Percentiles rank a stretch among this genome's conserved stretches.
phyloP scores from a whole-genome alignment of 2,329 filamentous ascomycete species.

The Chaetomiaceae sp. region DNA sequence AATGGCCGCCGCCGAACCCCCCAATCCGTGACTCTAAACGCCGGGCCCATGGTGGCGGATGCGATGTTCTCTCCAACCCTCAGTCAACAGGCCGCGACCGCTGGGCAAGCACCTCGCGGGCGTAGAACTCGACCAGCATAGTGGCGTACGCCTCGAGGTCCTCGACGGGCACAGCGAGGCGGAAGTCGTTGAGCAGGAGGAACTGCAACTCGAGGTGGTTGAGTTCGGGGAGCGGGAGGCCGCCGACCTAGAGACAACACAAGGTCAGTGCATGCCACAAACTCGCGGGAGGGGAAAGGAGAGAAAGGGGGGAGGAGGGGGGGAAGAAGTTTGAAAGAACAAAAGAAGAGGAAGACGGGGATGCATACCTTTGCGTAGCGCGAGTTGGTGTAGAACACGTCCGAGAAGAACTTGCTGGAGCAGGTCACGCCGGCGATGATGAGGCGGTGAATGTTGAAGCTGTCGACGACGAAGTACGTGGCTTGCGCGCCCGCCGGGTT shows the following conservation, averaged over 20 bases:
- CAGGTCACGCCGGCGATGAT: constrained; percentile 97
- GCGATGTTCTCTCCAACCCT: not conserved
- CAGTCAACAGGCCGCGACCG: not conserved
- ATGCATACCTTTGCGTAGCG: constrained; percentile 96
- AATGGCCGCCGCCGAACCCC: too few relatives aligned
- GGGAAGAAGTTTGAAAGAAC: too few relatives aligned
- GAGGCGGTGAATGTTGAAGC: constrained; percentile 95
- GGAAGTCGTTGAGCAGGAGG: constrained; percentile 89
- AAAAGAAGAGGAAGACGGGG: too few relatives aligned
- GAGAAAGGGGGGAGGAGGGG: constrained; percentile 22
- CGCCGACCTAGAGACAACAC: constrained; percentile 65
- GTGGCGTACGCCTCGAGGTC: constrained; percentile 96
- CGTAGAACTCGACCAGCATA: constrained; percentile 98
- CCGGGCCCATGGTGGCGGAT: too few relatives aligned
- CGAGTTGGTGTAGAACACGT: constrained; percentile 98
- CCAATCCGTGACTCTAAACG: too few relatives aligned
- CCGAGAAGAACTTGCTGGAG: constrained; percentile 98
- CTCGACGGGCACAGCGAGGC: constrained; percentile 85
- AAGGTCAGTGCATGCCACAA: not conserved
- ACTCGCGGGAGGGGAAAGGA: not conserved
- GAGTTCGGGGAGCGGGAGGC: constrained; percentile 81
- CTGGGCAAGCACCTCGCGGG: constrained; percentile 68
- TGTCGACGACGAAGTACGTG: constrained; percentile 86
- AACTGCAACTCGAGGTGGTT: constrained; percentile 97
- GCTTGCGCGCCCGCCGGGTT: constrained; percentile 29